Percentiles rank a stretch among this genome's conserved stretches.
Evolutionary conservation across 2,329 filamentous ascomycete genomes (phyloP).

Genomic region (Scedosporium dehoogii): DNA sequence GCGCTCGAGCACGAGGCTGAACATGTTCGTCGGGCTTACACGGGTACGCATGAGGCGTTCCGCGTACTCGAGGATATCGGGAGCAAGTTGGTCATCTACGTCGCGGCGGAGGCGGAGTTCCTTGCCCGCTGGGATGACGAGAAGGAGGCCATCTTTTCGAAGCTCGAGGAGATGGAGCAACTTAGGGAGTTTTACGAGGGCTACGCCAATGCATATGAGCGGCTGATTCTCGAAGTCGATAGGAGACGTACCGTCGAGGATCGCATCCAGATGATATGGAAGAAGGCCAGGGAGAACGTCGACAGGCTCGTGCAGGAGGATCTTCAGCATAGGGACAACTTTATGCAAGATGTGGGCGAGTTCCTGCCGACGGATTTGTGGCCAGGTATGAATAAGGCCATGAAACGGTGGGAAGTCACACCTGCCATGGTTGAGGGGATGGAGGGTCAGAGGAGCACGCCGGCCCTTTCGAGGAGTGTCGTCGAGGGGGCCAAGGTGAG

Average conservation of each 20-base stretch:
- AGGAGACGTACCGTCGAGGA: conserved; percentile 64
- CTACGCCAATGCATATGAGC: conserved; percentile 76
- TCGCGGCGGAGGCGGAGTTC: conserved; percentile 56
- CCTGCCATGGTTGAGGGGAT: conserved; percentile 21
- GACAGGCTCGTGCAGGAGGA: conserved; percentile 68
- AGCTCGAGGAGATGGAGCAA: conserved; percentile 65
- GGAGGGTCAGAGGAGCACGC: not conserved
- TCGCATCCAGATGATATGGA: conserved; percentile 63
- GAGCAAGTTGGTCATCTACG: conserved; percentile 52
- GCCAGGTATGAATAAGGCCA: conserved; percentile 60
- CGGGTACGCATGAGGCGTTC: conserved; percentile 53
- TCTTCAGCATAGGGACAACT: conserved; percentile 61
- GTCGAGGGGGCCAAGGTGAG: conserved; percentile 1
- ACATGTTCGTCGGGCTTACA: conserved; percentile 36
- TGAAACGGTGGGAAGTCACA: conserved; percentile 40
- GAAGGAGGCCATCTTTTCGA: conserved; percentile 55
- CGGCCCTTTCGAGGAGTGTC: not conserved
- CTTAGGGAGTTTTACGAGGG: conserved; percentile 78
- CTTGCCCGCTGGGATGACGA: conserved; percentile 63
- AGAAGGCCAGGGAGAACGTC: conserved; percentile 67
- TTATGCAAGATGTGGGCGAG: conserved; percentile 74
- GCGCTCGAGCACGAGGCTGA: conserved; percentile 55
- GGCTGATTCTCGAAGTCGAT: conserved; percentile 73
- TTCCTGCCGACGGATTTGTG: conserved; percentile 83
- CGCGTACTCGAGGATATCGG: conserved; percentile 58